Conservation (phyloP, 768 basidiomycete genomes). For the Cubamyces sp. region DNA sequence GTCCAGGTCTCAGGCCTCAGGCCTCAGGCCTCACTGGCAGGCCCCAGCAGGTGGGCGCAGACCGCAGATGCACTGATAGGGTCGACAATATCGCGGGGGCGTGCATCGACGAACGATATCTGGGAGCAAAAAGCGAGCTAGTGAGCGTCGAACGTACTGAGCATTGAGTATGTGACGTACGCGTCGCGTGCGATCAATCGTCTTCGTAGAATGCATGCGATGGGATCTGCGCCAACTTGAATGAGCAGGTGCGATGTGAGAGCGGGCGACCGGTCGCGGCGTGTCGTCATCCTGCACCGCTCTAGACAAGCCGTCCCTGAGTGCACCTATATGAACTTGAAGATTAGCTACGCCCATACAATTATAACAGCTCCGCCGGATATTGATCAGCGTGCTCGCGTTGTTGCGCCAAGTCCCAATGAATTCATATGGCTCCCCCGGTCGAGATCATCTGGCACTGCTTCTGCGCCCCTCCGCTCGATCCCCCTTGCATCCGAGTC, state of each 20-base stretch:
- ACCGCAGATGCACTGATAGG: too few species aligned
- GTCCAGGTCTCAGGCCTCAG: too few species aligned
- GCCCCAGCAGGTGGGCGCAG: too few species aligned
- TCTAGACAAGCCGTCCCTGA: neutral
- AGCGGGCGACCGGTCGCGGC: neutral
- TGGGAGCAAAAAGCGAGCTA: neutral
- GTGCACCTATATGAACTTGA: neutral
- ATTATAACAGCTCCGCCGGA: too few species aligned
- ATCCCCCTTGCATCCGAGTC: neutral
- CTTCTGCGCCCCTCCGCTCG: neutral
- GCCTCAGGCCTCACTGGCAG: too few species aligned
- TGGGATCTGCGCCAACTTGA: neutral
- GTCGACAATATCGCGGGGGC: neutral
- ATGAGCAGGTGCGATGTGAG: too few species aligned
- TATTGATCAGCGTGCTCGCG: too few species aligned
- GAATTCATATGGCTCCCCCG: conserved; percentile 4
- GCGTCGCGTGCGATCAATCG: conserved; percentile 1
- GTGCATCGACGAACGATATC: neutral
- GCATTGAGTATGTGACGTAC: neutral
- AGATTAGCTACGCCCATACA: neutral
- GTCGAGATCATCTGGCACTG: neutral
- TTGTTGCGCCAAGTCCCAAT: too few species aligned
- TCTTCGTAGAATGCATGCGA: conserved; percentile 1
- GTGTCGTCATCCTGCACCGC: conserved; percentile 13
- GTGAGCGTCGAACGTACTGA: neutral